phyloP scores from a whole-genome alignment of 768 basidiomycete genomes.

The Lactarius pseudohatsudake region DNA sequence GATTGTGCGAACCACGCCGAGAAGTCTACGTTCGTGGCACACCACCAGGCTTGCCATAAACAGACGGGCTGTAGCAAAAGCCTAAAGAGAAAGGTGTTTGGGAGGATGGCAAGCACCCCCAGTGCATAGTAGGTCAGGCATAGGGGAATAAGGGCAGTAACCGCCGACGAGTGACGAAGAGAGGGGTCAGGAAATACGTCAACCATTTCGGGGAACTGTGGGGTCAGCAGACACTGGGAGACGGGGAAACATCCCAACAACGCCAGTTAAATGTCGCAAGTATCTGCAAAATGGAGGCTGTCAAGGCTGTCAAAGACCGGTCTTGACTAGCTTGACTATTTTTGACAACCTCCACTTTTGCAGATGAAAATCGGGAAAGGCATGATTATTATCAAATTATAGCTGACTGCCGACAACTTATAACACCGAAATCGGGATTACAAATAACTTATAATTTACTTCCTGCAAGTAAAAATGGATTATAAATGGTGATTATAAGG shows the following conservation, averaged over 20 bases:
- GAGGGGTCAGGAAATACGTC: not conserved
- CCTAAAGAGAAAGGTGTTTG: not conserved
- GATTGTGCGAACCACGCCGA: not conserved
- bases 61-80: slow-evolving; percentile 7
- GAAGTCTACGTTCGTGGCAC: not conserved
- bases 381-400: no score
- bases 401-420: no score
- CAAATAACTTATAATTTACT: no score
- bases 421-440: no score
- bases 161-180: not conserved
- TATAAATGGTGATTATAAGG: no score
- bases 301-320: no score
- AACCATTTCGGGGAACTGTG: not conserved
- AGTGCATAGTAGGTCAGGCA: slow-evolving; percentile 9
- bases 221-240: not conserved
- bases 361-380: no score
- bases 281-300: no score
- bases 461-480: no score
- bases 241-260: not conserved
- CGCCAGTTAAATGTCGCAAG: no score
- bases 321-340: no score
- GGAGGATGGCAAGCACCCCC: slow-evolving; percentile 14
- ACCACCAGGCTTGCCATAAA: not conserved
- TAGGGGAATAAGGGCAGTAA: not conserved
- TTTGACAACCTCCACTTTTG: no score